phyloP scores from a whole-genome alignment of 495 filamentous ascomycete species.

The Lasiosphaeris hirsuta region DNA sequence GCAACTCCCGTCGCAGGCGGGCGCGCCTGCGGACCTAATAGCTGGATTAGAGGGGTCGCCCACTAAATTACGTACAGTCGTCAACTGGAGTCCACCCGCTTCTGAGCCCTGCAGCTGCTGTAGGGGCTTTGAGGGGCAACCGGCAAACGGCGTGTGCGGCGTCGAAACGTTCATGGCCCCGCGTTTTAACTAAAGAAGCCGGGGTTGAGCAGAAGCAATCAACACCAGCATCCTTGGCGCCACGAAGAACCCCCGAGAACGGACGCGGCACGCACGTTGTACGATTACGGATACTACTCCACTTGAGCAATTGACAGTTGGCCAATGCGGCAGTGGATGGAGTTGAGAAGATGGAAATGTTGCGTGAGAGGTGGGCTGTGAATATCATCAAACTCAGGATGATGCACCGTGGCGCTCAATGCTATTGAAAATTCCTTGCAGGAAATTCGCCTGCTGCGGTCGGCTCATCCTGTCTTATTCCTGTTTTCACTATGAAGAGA shows the following conservation, averaged over 20 bases:
- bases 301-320: no score
- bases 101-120: background rate
- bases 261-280: no score
- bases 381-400: background rate
- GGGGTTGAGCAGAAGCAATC: background rate
- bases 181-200: constrained; percentile 13
- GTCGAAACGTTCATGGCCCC: constrained; percentile 14
- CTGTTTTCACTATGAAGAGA: background rate
- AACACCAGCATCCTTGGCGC: background rate
- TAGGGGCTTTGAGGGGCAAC: background rate
- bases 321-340: no score
- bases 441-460: background rate
- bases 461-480: background rate
- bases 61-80: background rate
- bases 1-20: no score
- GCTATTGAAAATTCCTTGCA: background rate
- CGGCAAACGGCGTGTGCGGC: constrained; percentile 4
- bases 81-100: no score
- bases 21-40: background rate
- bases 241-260: background rate
- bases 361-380: background rate
- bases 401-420: background rate
- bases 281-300: no score
- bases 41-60: background rate
- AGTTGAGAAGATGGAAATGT: no score